Conservation (phyloP, 2,329 filamentous ascomycete species). For the Harringtonia lauricola region DNA sequence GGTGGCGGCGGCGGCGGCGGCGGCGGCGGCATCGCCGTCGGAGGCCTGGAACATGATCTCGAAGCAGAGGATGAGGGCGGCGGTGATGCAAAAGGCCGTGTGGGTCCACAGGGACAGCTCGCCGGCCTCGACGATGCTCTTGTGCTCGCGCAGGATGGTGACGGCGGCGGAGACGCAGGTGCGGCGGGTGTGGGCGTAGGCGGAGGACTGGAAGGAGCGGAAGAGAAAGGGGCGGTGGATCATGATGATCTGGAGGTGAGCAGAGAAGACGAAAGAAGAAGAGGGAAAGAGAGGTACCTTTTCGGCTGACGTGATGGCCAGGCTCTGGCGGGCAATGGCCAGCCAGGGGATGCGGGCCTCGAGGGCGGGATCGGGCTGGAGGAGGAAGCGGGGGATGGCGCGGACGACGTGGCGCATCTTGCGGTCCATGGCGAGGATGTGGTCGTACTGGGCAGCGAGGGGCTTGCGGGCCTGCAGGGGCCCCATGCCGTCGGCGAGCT, state of each 20-base stretch:
- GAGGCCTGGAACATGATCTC: slow-evolving; percentile 11
- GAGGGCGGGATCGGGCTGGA: slow-evolving; percentile 15
- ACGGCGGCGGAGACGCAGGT: slow-evolving; percentile 24
- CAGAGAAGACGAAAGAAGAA: neutral
- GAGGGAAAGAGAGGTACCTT: slow-evolving; percentile 11
- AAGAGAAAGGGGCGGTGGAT: slow-evolving; percentile 25
- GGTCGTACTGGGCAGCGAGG: slow-evolving; percentile 19
- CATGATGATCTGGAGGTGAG: slow-evolving; percentile 20
- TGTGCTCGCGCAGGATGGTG: slow-evolving; percentile 20
- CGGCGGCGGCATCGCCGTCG: neutral
- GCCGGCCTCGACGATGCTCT: slow-evolving; percentile 10
- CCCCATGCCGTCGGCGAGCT: slow-evolving; percentile 19
- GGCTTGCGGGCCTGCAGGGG: slow-evolving; percentile 18
- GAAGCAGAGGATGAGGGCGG: slow-evolving; percentile 14
- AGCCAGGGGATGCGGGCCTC: slow-evolving; percentile 19
- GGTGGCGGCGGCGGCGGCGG: too few species aligned
- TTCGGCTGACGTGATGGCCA: slow-evolving; percentile 25
- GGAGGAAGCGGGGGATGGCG: slow-evolving; percentile 19
- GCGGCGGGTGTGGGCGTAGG: slow-evolving; percentile 18
- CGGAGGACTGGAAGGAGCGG: slow-evolving; percentile 17
- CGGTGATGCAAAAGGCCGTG: slow-evolving; percentile 17
- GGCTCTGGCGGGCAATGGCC: slow-evolving; percentile 20
- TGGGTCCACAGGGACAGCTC: slow-evolving; percentile 17
- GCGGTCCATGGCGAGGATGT: slow-evolving; percentile 20
- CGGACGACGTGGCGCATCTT: slow-evolving; percentile 22